phyloP scores from a whole-genome alignment of 371 early-diverging fungal species.

The Mortierella sp. region DNA sequence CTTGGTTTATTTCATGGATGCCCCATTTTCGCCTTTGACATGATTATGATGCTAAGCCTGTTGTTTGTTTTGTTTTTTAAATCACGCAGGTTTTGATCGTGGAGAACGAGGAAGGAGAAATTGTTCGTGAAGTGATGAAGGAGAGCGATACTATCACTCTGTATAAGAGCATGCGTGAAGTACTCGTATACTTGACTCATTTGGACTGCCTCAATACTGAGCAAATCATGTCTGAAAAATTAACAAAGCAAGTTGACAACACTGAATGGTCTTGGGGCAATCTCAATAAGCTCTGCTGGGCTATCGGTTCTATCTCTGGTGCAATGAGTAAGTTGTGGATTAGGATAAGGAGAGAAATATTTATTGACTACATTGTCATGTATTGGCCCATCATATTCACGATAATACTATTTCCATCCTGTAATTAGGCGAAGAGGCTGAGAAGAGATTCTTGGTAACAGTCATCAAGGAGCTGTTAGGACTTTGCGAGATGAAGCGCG shows the following conservation, averaged over 20 bases:
- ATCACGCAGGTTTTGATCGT: constrained; percentile 88
- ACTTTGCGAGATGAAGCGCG: constrained; percentile 95
- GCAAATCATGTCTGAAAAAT: constrained; percentile 93
- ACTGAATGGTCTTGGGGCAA: constrained; percentile 97
- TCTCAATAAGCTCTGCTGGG: constrained; percentile 99
- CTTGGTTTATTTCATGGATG: too few species aligned
- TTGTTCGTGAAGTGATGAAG: constrained; percentile 98
- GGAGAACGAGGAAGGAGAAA: constrained; percentile 99
- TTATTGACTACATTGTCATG: too few species aligned
- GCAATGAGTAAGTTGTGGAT: constrained; percentile 95
- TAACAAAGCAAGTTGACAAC: constrained; percentile 94
- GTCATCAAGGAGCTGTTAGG: constrained; percentile 97
- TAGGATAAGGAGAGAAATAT: too few species aligned
- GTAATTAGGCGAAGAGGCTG: constrained; percentile 86
- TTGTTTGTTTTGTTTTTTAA: too few species aligned
- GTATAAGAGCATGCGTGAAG: constrained; percentile 99
- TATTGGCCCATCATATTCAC: too few species aligned
- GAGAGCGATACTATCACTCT: constrained; percentile 98
- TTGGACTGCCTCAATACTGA: constrained; percentile 95
- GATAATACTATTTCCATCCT: too few species aligned
- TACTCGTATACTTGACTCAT: constrained; percentile 97
- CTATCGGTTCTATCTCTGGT: constrained; percentile 98
- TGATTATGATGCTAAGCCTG: neutral
- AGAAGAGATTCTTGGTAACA: constrained; percentile 96
- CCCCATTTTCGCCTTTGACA: too few species aligned